Evolutionary conservation across 768 basidiomycete species (phyloP).

Genomic region (Lentinula boryana): DNA sequence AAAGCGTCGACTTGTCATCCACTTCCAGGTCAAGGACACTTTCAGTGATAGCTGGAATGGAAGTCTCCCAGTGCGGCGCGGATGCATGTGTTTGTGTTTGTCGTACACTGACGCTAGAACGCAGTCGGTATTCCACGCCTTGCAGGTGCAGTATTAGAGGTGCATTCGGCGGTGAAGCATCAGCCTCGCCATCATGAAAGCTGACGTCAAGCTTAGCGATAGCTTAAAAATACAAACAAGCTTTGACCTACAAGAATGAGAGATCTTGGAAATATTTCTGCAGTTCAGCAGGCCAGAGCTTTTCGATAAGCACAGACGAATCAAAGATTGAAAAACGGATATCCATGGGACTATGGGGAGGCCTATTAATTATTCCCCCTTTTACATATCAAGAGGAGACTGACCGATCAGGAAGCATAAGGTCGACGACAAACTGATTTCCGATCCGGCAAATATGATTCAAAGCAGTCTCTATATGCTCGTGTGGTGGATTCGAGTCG

Average conservation of each 20-base stretch:
- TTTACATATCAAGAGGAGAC: constrained; percentile 7
- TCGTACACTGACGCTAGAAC: constrained; percentile 40
- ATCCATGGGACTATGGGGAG: constrained; percentile 46
- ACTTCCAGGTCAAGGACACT: constrained; percentile 49
- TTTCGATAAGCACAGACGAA: constrained; percentile 17
- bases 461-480: constrained; percentile 5
- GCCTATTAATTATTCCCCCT: background rate
- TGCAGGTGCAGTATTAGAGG: constrained; percentile 35
- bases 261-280: constrained; percentile 33
- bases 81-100: constrained; percentile 27
- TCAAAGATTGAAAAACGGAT: constrained; percentile 41
- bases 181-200: constrained; percentile 21
- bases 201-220: constrained; percentile 19
- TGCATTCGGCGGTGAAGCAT: constrained; percentile 34
- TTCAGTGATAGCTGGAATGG: constrained; percentile 31
- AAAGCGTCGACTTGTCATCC: constrained; percentile 41
- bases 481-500: background rate
- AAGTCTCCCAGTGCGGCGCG: background rate
- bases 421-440: constrained; percentile 33
- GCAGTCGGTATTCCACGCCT: constrained; percentile 38
- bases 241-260: constrained; percentile 34
- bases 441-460: constrained; percentile 25
- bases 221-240: background rate
- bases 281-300: constrained; percentile 35
- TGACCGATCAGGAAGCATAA: constrained; percentile 57